Conservation (phyloP, 139 green algal genomes). For the Nannochloris sp. region DNA sequence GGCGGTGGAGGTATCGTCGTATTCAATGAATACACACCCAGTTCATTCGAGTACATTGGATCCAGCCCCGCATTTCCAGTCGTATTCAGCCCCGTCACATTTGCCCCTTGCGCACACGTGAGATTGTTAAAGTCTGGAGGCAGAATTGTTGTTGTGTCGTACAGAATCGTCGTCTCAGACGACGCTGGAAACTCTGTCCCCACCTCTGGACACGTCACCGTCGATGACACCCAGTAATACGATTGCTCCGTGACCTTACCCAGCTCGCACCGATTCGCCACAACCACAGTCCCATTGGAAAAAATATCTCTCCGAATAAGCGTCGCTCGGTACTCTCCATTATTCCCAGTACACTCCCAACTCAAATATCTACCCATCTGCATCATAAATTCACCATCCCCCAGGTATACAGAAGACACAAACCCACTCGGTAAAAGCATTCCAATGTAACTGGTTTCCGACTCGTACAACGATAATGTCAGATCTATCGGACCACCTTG, state of each 20-base stretch:
- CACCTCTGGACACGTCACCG: background rate
- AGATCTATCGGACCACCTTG: background rate
- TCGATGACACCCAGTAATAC: background rate
- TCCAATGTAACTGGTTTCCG: background rate
- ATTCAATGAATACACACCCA: background rate
- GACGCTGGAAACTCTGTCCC: background rate
- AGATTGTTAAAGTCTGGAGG: background rate
- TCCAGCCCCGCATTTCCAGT: background rate
- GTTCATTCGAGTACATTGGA: background rate
- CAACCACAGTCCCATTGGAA: background rate
- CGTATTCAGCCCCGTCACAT: background rate
- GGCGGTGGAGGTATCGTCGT: background rate
- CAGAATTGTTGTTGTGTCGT: background rate
- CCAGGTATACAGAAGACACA: background rate
- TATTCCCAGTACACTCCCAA: constrained; percentile 5
- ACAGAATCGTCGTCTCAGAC: background rate
- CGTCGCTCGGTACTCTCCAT: background rate
- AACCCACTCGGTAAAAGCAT: background rate
- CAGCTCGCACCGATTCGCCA: background rate
- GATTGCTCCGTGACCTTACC: background rate
- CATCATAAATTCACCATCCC: background rate
- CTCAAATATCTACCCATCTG: constrained; percentile 1
- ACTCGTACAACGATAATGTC: background rate
- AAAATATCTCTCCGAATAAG: background rate
- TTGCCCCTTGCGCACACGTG: background rate